These are phyloP conservation scores for Fusarium mangiferae DNA, from an alignment of 2,329 filamentous ascomycete genomes.

Conservation along the genomic window DNA sequence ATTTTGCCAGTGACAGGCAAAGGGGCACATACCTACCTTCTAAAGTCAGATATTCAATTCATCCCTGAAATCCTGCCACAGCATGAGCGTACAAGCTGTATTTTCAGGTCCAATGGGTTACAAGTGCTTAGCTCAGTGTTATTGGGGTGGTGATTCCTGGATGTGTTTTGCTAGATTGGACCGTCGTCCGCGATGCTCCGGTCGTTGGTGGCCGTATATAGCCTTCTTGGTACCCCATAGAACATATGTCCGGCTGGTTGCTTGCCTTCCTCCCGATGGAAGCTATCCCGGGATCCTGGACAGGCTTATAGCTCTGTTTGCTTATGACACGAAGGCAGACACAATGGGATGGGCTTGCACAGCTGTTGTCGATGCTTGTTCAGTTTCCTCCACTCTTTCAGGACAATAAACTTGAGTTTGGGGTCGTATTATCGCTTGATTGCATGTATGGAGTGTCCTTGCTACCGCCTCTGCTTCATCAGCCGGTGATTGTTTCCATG, in stretches of 20 bases:
- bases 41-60: background rate
- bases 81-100: conserved; percentile 28
- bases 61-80: conserved; percentile 30
- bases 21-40: conserved; percentile 8
- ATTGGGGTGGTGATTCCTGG: background rate
- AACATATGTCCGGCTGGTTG: conserved; percentile 2
- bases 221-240: background rate
- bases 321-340: background rate
- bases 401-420: background rate
- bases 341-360: background rate
- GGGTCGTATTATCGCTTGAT: conserved; percentile 19
- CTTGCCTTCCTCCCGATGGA: conserved; percentile 2
- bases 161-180: background rate
- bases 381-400: background rate
- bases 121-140: background rate
- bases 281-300: background rate
- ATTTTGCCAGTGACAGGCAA: conserved; percentile 22
- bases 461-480: conserved; percentile 12
- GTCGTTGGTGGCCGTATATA: conserved; percentile 7
- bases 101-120: conserved; percentile 24
- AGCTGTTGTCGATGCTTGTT: background rate
- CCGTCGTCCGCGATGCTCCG: conserved; percentile 7
- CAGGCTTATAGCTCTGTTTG: background rate
- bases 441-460: conserved; percentile 5
- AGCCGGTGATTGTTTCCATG: conserved; percentile 20